Evolutionary conservation across 2,329 filamentous ascomycete species (phyloP).

Genomic region (Paraconiothyrium sp.): DNA sequence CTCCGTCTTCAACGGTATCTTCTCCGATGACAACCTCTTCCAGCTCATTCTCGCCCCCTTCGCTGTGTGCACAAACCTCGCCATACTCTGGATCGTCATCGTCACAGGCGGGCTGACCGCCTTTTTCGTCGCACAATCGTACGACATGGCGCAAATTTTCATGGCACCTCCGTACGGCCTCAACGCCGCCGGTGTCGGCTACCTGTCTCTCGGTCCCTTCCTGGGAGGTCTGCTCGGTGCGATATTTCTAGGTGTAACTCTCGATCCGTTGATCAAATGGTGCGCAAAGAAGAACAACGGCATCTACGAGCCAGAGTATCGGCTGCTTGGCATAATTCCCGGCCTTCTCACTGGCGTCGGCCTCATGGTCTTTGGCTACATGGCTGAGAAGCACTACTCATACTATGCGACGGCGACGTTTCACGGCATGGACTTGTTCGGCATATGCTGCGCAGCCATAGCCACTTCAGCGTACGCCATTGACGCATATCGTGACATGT

Average conservation of each 20-base stretch:
- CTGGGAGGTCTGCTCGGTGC: conserved; percentile 51
- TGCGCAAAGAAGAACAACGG: conserved; percentile 61
- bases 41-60: conserved; percentile 56
- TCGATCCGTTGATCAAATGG: conserved; percentile 52
- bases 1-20: conserved; percentile 52
- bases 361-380: conserved; percentile 52
- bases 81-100: conserved; percentile 61
- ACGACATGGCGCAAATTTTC: conserved; percentile 59
- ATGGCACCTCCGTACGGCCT: conserved; percentile 58
- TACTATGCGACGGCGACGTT: conserved; percentile 46
- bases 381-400: conserved; percentile 35
- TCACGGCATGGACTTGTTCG: conserved; percentile 47
- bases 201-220: conserved; percentile 54
- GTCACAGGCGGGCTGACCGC: conserved; percentile 55
- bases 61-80: conserved; percentile 61
- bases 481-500: conserved; percentile 54
- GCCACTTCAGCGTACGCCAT: conserved; percentile 49
- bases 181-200: conserved; percentile 54
- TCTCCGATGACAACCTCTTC: conserved; percentile 50
- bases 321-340: conserved; percentile 52
- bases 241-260: conserved; percentile 43
- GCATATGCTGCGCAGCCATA: conserved; percentile 45
- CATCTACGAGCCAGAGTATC: conserved; percentile 65
- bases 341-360: conserved; percentile 47
- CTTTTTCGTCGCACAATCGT: conserved; percentile 56